A percentile compares a stretch with the other conserved stretches of the same genome.
Evolutionary conservation across 768 basidiomycete genomes (phyloP).

Genomic region (Paxillus rubicundulus): DNA sequence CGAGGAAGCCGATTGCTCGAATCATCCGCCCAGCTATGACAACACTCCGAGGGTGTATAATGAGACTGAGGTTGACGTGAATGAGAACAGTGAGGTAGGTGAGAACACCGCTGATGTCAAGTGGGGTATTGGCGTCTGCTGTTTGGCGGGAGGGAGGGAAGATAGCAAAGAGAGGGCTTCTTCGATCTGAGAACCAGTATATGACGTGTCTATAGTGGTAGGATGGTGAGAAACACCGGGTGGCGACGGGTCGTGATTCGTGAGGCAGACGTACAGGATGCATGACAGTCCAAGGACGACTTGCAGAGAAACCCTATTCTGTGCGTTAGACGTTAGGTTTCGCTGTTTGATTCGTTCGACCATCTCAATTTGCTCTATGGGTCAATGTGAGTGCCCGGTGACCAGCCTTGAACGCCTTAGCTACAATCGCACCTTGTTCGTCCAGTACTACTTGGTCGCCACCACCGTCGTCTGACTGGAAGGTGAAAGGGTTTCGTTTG

Average conservation of each 20-base stretch:
- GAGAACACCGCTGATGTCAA: conserved; percentile 46
- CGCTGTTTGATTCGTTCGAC: conserved; percentile 47
- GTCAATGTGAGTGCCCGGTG: conserved; percentile 1
- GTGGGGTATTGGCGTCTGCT: conserved; percentile 24
- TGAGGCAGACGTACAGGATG: conserved; percentile 40
- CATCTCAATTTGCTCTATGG: conserved; percentile 59
- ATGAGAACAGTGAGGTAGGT: conserved; percentile 48
- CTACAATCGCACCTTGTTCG: conserved; percentile 45
- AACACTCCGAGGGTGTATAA: conserved; percentile 38
- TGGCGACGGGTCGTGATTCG: not conserved
- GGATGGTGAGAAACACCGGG: conserved; percentile 7
- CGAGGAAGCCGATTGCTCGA: conserved; percentile 31
- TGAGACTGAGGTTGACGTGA: conserved; percentile 47
- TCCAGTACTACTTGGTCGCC: conserved; percentile 41
- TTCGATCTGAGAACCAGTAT: conserved; percentile 42
- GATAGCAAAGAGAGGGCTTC: conserved; percentile 48
- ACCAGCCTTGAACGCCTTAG: not conserved
- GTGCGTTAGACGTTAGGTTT: conserved; percentile 42
- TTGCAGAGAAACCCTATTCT: conserved; percentile 40
- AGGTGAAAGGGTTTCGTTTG: conserved; percentile 46
- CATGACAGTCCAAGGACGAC: conserved; percentile 44
- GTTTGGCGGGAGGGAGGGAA: conserved; percentile 32
- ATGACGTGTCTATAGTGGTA: conserved; percentile 43
- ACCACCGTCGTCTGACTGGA: conserved; percentile 30
- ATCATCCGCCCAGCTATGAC: conserved; percentile 24